Conservation (phyloP, 345 rosid species). For the Euphorbia peplus region DNA sequence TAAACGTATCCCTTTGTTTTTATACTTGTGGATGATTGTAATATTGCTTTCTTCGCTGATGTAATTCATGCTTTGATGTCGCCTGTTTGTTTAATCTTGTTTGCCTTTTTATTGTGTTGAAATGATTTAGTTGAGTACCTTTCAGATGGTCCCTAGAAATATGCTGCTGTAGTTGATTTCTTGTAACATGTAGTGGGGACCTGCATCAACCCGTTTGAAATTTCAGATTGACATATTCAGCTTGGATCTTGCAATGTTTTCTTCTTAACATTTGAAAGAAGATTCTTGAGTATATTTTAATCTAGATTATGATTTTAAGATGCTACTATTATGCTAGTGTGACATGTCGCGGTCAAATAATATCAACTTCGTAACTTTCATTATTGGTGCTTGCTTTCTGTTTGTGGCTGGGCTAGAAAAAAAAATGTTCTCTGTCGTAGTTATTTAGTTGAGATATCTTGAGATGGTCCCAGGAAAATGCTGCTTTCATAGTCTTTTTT, state of each 20-base stretch:
- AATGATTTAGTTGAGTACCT: background rate
- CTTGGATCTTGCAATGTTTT: constrained; percentile 5
- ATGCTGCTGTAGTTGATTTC: constrained; percentile 2
- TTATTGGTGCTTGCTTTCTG: constrained; percentile 4
- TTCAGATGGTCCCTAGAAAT: constrained; percentile 10
- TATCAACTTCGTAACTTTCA: background rate
- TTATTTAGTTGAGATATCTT: background rate
- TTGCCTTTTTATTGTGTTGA: background rate
- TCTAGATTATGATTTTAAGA: constrained; percentile 4
- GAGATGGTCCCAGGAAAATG: constrained; percentile 9
- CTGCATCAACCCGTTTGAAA: background rate
- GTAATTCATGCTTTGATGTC: background rate
- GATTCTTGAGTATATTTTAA: background rate
- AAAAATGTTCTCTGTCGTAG: no score
- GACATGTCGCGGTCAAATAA: background rate
- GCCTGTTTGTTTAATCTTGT: background rate
- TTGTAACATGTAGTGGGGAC: background rate
- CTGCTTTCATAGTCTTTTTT: background rate
- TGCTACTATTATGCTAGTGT: constrained; percentile 11
- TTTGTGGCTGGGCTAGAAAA: background rate
- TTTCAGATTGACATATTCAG: constrained; percentile 4
- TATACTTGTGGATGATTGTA: background rate
- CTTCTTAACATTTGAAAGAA: constrained; percentile 4
- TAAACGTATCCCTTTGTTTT: background rate
- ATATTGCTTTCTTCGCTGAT: constrained; percentile 8